Evolutionary conservation across 2,329 filamentous ascomycete genomes (phyloP).

Genomic region (Neonectria punicea): DNA sequence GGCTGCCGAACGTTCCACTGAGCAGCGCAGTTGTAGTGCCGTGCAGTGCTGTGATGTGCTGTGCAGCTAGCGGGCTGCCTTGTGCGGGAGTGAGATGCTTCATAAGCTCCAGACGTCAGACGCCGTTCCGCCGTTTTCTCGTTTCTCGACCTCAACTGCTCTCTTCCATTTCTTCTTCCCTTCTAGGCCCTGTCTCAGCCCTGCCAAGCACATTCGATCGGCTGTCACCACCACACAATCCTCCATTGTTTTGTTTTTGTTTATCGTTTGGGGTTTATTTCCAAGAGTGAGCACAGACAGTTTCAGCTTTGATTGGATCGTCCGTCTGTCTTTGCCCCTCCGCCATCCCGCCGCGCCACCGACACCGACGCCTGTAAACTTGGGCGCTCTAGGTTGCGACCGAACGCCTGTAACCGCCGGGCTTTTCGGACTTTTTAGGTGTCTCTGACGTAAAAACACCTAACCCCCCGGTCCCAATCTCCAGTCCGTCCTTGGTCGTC

Average conservation of each 20-base stretch:
- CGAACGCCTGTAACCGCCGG: not conserved
- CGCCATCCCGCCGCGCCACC: constrained; percentile 19
- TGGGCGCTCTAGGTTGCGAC: not conserved
- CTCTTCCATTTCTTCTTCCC: not conserved
- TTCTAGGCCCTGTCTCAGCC: constrained; percentile 17
- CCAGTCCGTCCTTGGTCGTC: constrained; percentile 14
- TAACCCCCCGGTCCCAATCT: constrained; percentile 1
- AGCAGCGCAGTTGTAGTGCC: not conserved
- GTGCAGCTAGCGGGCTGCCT: constrained; percentile 17
- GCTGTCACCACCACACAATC: constrained; percentile 10
- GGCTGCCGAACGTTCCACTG: constrained; percentile 11
- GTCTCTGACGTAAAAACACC: constrained; percentile 8
- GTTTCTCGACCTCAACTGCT: not conserved
- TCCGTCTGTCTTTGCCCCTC: constrained; percentile 8
- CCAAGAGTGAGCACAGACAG: constrained; percentile 20
- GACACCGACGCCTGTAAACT: constrained; percentile 10
- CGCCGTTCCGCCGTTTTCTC: not conserved
- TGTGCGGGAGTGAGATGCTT: not conserved
- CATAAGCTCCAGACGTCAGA: constrained; percentile 6
- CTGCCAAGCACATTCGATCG: constrained; percentile 15
- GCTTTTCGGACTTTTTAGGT: not conserved
- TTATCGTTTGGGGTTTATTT: constrained; percentile 6
- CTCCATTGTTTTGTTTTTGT: not conserved
- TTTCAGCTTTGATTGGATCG: not conserved
- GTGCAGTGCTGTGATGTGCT: no score